Conservation (phyloP, 2,329 filamentous ascomycete genomes). For the Monosporascus sp. region DNA sequence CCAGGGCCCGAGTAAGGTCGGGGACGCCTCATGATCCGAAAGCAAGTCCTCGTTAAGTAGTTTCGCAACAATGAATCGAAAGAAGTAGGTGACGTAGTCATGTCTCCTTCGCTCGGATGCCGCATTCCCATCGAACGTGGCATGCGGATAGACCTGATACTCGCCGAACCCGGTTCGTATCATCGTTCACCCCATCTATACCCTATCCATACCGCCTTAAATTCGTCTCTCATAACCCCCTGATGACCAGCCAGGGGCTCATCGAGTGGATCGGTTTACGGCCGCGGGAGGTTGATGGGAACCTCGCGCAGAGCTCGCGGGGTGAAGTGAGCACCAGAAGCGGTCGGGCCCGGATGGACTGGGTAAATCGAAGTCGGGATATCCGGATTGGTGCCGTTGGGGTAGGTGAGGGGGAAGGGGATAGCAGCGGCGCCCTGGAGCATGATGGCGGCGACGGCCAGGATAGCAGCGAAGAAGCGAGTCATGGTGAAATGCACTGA, state of each 20-base stretch:
- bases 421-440: constrained; percentile 19
- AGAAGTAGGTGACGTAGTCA: neutral
- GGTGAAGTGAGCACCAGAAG: neutral
- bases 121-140: neutral
- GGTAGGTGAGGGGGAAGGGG: constrained; percentile 15
- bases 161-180: too few relatives aligned
- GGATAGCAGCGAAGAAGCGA: constrained; percentile 22
- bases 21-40: neutral
- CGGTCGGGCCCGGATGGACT: neutral
- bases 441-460: constrained; percentile 20
- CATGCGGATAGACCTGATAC: neutral
- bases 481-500: constrained; percentile 16
- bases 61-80: neutral
- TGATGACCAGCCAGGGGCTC: neutral
- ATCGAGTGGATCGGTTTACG: neutral
- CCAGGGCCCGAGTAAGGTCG: neutral
- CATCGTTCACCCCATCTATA: neutral
- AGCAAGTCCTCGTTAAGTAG: neutral
- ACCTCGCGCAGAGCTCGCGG: neutral
- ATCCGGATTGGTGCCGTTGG: constrained; percentile 11
- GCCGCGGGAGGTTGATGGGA: neutral
- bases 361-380: constrained; percentile 6
- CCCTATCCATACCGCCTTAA: neutral
- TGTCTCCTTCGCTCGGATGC: neutral
- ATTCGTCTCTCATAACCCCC: neutral